Conservation (phyloP, 768 basidiomycete species). For the Psilocybe cubensis region DNA sequence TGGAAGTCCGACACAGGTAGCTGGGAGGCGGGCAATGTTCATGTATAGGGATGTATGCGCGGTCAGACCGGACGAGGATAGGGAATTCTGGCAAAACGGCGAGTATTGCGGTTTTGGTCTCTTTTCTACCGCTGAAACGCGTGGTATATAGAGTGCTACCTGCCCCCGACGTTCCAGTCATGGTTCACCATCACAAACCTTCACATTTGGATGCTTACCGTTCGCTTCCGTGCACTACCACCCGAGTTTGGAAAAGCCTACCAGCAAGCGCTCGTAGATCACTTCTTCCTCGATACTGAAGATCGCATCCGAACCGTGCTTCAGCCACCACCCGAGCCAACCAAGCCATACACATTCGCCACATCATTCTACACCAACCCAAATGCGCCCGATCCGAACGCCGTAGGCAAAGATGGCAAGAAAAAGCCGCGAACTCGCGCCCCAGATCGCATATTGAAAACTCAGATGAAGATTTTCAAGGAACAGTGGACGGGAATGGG, state of each 20-base stretch:
- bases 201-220: slow-evolving; percentile 89
- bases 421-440: slow-evolving; percentile 43
- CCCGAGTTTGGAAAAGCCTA: slow-evolving; percentile 64
- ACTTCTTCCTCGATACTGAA: slow-evolving; percentile 95
- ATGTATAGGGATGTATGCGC: slow-evolving; percentile 64
- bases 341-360: slow-evolving; percentile 47
- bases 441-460: slow-evolving; percentile 78
- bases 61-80: slow-evolving; percentile 59
- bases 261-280: slow-evolving; percentile 85
- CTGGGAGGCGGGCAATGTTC: slow-evolving; percentile 58
- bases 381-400: slow-evolving; percentile 21
- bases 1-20: slow-evolving; percentile 60
- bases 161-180: slow-evolving; percentile 94
- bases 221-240: slow-evolving; percentile 85
- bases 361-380: slow-evolving; percentile 53
- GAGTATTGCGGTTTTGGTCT: slow-evolving; percentile 24
- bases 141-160: slow-evolving; percentile 62
- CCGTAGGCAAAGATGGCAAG: slow-evolving; percentile 19
- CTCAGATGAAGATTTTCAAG: slow-evolving; percentile 90
- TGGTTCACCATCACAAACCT: slow-evolving; percentile 96
- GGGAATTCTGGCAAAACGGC: slow-evolving; percentile 70
- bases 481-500: slow-evolving; percentile 90
- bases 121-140: neutral
- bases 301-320: slow-evolving; percentile 85
- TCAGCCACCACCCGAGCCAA: slow-evolving; percentile 51